These are phyloP conservation scores for Trichothecium sympodiale DNA, from an alignment of 2,329 filamentous ascomycete genomes.

Conservation along the genomic window DNA sequence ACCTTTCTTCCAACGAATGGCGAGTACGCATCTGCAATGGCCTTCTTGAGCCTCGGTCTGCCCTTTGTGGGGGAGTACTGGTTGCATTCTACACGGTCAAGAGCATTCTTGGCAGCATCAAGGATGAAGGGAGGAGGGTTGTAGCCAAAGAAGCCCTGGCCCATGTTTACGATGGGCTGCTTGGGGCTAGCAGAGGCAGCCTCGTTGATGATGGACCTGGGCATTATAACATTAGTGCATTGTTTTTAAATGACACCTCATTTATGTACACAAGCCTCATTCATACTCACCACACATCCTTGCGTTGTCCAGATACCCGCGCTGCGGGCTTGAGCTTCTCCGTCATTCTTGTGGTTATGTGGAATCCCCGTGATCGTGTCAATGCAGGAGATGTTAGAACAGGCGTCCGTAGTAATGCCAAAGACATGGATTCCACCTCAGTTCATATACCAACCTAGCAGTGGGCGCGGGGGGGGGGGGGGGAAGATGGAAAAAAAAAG, in stretches of 20 bases:
- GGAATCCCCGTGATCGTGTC: conserved; percentile 1
- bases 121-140: conserved; percentile 88
- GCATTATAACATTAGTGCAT: not conserved
- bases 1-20: conserved; percentile 74
- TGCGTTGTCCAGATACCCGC: conserved; percentile 35
- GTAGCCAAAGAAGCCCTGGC: conserved; percentile 71
- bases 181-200: conserved; percentile 50
- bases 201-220: conserved; percentile 56
- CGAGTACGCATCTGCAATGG: conserved; percentile 84
- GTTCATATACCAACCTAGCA: too few relatives aligned
- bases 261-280: too few relatives aligned
- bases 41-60: conserved; percentile 81
- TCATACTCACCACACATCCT: conserved; percentile 44
- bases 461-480: too few relatives aligned
- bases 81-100: conserved; percentile 91
- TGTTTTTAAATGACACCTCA: too few relatives aligned
- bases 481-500: too few relatives aligned
- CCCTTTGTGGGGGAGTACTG: conserved; percentile 97
- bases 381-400: conserved; percentile 7
- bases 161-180: conserved; percentile 54
- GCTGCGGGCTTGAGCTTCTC: conserved; percentile 39
- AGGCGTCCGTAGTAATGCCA: too few relatives aligned
- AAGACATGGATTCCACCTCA: not conserved
- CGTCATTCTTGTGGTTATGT: conserved; percentile 23
- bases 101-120: conserved; percentile 78